These are phyloP conservation scores for Leonotis leonurus DNA, from an alignment of 257 asterid species.

Conservation along the genomic window DNA sequence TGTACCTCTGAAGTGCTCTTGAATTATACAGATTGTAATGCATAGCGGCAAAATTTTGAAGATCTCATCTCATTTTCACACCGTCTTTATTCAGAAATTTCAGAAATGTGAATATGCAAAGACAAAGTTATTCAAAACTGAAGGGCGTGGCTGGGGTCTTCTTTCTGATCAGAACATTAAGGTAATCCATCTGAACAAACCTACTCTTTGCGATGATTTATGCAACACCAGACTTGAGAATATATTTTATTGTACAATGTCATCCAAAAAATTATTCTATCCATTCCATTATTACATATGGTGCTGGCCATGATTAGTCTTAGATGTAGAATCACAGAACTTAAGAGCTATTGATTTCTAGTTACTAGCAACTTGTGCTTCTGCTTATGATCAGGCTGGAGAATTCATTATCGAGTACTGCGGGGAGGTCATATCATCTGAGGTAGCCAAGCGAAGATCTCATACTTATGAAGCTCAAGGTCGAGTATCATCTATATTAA, in stretches of 20 bases:
- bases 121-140: conserved; percentile 69
- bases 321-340: background rate
- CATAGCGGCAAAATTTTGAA: no score
- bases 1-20: no score
- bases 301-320: conserved; percentile 3
- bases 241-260: background rate
- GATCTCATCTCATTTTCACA: conserved; percentile 2
- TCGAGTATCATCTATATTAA: conserved; percentile 22
- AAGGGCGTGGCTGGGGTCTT: conserved; percentile 98
- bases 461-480: conserved; percentile 75
- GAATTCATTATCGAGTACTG: conserved; percentile 80
- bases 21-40: no score
- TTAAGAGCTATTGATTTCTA: conserved; percentile 2
- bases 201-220: background rate
- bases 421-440: conserved; percentile 83
- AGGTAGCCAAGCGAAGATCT: conserved; percentile 61
- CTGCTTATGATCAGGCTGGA: conserved; percentile 58
- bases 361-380: conserved; percentile 12
- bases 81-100: conserved; percentile 52
- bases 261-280: conserved; percentile 6
- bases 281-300: background rate
- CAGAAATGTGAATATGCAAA: conserved; percentile 72
- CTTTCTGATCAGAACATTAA: conserved; percentile 57
- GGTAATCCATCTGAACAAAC: conserved; percentile 39
- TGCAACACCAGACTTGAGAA: background rate